Evolutionary conservation across 139 green algal genomes (phyloP), one percentile per base, ranked within the genome.

Genomic region (Coccomyxa sp.): DNA sequence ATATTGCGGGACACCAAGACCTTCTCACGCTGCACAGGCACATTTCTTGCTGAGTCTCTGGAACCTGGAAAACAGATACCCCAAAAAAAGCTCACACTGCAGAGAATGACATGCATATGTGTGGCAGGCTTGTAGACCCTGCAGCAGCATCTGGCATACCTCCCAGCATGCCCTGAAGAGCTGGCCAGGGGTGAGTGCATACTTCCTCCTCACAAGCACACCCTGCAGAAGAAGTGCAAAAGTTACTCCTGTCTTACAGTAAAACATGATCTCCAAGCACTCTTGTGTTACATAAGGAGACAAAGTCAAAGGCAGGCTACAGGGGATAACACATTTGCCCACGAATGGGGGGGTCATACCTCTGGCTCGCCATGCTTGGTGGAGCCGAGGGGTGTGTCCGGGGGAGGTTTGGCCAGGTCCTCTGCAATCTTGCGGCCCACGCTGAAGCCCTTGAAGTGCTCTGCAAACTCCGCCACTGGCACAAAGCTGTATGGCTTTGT

Each of bases 1-100:
- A 68, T 27, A 36, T 86, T 83, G 38, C 82, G 77, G 44, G 79
- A 80, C 73, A 85, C 78, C 10, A 87, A 58, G 7, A 82, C 70
- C 18, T 75, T 70, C 68, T 90, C 82, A 12, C 81, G 81, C 31
- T 81, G 69, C 55, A 80, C n/a, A 54, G 12, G n/a, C n/a, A n/a
- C n/a, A n/a, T n/a, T n/a, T n/a, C n/a, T n/a, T n/a, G n/a, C n/a
- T n/a, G n/a, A n/a, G n/a, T n/a, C n/a, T n/a, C n/a, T n/a, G n/a
- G n/a, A n/a, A n/a, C n/a, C n/a, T n/a, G n/a, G n/a, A n/a, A n/a
- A n/a, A n/a, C n/a, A n/a, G n/a, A n/a, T n/a, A n/a, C n/a, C n/a
- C n/a, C n/a, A 84, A 6, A 36, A 71, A 64, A 72, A 81, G 38
- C 40, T 39, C 40, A 12, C 29, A 36, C 44, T 68, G 12, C 36